Base-by-base conservation (phyloP, 768 basidiomycete genomes). In the Russula dissimulans region DNA sequence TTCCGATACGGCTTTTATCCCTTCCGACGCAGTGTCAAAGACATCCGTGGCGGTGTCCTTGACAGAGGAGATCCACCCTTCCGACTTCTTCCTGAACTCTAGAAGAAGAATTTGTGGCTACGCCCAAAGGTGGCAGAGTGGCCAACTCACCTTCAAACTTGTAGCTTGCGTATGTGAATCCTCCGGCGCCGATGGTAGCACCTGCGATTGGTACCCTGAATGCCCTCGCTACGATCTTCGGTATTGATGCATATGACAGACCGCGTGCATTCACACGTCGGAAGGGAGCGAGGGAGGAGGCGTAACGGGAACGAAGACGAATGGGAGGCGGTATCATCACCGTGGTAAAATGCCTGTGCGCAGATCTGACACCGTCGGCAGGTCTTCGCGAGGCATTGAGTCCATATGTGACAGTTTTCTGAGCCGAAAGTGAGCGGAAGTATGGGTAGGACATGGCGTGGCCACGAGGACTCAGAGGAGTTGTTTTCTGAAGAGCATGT, bases 131-230 rank as follows among this genome's bases (percentile, higher is more conserved):
- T 6, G 46, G 11, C 8, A 53, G 34, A 31, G 55, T 38, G 45
- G 8, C 0, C 56, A 38, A 72, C 80, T 65, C 62, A 92, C 95
- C 91, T 77, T 98, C 95, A 67, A 95, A 86, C 75, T 94, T 94
- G 77, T 95, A 95, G 71, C 95, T 94, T 22, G 93, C 95, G 73
- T 97, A 98, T 5, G 91, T 91, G 58, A 95, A 75, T 0, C 91
- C 87, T 10, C 95, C 95, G 0, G 89, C 94, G 4, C 95, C 95
- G 29, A 95, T 81, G 1, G 91, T 91, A 39, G 86, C 88, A 6
- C 89, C 92, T 15, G 91, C 93, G 60, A 92, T 80, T 31, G 94
- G 94, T 1, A 97, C 84, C 53, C 88, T 79, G 68, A 97, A 93
- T 0, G 93, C 93, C 47, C 91, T 80, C 0, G 87, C 84, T 47